Base-by-base conservation (phyloP, 257 asterid species). In the Solanum chilense region DNA sequence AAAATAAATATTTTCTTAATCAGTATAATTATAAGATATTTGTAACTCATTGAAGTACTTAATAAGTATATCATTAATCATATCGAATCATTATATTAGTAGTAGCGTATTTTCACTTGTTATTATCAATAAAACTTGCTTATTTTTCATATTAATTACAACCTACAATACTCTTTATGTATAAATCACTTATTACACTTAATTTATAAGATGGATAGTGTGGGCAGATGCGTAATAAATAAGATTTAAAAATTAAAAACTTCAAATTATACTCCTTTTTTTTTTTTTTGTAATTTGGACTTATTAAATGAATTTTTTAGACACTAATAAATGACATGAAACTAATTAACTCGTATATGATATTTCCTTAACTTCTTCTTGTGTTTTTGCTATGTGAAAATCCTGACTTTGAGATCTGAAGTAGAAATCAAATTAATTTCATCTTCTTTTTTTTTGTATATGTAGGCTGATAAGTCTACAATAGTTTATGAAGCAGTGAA, bases 401-500 rank as follows among this genome's bases (percentile, higher is more conserved):
- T 12, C 3, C 18, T 12, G 33, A 12, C 31, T 64, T 14, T 12
- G 31, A 0, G 3, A 15, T 2, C 2, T 75, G 33, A 7, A 12
- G 12, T 78, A 78, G n/a, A 78, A 78, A 5, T 45, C 16, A 27
- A 44, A 44, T 11, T 45, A 37, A 68, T 68, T 27, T 68, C 6
- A 23, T n/a, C 21, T 68, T 5, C n/a, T 5, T 5, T 37, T 35
- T 27, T 27, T 78, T 25, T 45, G 1, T 45, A 27, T 7, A 2
- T 47, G 89, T 91, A 97, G 99, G 93, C 95, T 1, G 98, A 95
- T 91, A 95, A 95, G 89, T 89, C 96, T 39, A 95, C 94, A 31
- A 91, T 95, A 16, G 98, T 97, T n/a, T 98, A 94, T 81, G 98
- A 94, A 90, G 96, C 98, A 2, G 91, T 94, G 37, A 93, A 75